Evolutionary conservation across 306 rosid genomes (phyloP).

Genomic region (Pyrus communis): DNA sequence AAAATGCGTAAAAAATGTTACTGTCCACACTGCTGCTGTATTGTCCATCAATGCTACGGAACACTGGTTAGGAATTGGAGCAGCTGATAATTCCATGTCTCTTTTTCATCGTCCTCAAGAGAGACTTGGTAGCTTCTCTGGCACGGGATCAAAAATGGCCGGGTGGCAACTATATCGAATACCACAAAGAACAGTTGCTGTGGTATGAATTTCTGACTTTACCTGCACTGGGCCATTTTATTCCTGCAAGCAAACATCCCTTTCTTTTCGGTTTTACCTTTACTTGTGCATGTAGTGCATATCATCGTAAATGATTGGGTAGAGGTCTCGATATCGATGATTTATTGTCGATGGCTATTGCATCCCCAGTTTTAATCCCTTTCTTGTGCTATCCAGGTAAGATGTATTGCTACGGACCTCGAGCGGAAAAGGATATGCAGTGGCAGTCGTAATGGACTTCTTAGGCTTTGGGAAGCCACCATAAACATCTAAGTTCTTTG

Average conservation of each 20-base stretch:
- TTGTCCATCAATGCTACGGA: constrained; percentile 91
- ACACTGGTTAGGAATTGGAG: constrained; percentile 98
- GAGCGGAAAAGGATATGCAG: constrained; percentile 98
- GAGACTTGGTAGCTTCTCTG: constrained; percentile 81
- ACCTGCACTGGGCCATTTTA: background rate
- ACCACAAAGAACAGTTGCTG: constrained; percentile 79
- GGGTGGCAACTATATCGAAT: constrained; percentile 99
- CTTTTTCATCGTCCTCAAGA: constrained; percentile 98
- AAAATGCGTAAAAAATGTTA: constrained; percentile 80
- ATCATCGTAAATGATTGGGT: background rate
- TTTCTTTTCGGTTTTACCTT: background rate
- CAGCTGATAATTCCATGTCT: constrained; percentile 94
- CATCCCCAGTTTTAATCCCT: constrained; percentile 18
- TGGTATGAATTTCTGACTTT: constrained; percentile 45
- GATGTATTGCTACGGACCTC: constrained; percentile 79
- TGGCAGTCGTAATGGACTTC: constrained; percentile 91
- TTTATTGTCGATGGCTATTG: background rate
- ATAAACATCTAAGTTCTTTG: constrained; percentile 56
- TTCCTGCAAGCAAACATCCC: background rate
- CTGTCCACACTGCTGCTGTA: constrained; percentile 73
- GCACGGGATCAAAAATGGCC: constrained; percentile 69
- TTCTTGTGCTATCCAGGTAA: no score
- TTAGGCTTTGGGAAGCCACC: constrained; percentile 98
- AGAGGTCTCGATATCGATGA: background rate
- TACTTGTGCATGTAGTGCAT: background rate